These are phyloP conservation scores for Cryphonectria parasitica DNA, from an alignment of 2,329 filamentous ascomycete genomes.

Conservation along the genomic window DNA sequence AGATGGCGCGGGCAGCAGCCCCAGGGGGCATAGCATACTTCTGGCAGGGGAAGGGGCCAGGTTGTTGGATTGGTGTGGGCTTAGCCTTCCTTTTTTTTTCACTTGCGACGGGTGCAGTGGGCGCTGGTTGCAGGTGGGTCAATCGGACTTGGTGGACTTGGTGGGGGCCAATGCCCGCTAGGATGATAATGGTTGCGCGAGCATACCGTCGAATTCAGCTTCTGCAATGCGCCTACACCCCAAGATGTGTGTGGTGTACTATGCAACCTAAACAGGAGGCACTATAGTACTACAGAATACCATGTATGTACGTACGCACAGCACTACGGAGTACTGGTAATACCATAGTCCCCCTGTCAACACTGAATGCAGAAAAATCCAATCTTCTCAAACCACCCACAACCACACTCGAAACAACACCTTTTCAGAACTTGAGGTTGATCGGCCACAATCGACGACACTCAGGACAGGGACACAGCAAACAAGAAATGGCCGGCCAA, in stretches of 20 bases:
- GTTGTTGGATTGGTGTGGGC: background rate
- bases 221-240: too few relatives aligned
- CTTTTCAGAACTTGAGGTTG: background rate
- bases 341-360: background rate
- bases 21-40: background rate
- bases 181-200: too few relatives aligned
- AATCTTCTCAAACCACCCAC: background rate
- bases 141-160: background rate
- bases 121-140: background rate
- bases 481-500: background rate
- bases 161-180: too few relatives aligned
- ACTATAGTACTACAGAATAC: too few relatives aligned
- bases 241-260: too few relatives aligned
- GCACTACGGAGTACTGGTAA: too few relatives aligned
- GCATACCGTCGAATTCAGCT: too few relatives aligned
- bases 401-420: background rate
- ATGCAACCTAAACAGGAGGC: too few relatives aligned
- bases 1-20: background rate
- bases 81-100: background rate
- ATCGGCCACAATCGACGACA: background rate
- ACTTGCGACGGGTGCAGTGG: background rate
- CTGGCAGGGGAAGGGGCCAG: background rate
- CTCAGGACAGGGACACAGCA: background rate
- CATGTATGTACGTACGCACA: too few relatives aligned
- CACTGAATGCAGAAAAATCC: background rate